Conservation (phyloP, 441 rosid species). For the Adansonia gregorii region DNA sequence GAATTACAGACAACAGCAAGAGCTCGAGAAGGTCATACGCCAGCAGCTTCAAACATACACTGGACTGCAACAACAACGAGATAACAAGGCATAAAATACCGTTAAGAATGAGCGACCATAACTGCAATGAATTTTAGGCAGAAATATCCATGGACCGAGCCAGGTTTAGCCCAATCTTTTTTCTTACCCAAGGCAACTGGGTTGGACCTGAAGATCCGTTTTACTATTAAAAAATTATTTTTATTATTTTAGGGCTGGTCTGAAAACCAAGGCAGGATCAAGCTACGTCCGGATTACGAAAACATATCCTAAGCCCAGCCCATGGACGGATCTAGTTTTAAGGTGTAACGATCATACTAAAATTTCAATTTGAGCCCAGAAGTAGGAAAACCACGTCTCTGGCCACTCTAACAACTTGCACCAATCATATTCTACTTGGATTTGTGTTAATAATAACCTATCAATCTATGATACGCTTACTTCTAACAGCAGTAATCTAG, state of each 20-base stretch:
- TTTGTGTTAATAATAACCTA: not conserved
- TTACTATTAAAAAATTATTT: too few species aligned
- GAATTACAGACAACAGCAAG: conserved; percentile 75
- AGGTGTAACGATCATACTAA: too few species aligned
- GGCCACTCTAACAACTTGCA: not conserved
- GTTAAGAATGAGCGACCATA: not conserved
- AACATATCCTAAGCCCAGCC: too few species aligned
- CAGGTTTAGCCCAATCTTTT: too few species aligned
- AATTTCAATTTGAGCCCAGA: too few species aligned
- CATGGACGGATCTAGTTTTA: too few species aligned
- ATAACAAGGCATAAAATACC: not conserved
- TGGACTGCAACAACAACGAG: conserved; percentile 54
- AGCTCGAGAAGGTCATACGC: conserved; percentile 80
- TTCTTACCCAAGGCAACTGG: too few species aligned
- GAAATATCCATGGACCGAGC: too few species aligned
- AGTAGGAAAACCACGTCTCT: not conserved
- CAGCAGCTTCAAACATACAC: conserved; percentile 76
- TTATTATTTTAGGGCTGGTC: too few species aligned
- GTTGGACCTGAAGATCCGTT: too few species aligned
- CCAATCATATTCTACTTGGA: not conserved
- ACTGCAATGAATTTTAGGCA: not conserved
- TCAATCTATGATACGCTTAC: not conserved
- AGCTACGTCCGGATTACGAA: too few species aligned
- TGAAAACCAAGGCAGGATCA: too few species aligned
- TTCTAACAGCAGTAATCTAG: not conserved